These are phyloP conservation scores for Ceraceosorus guamensis DNA, from an alignment of 1,284 basidiomycete genomes.

Conservation along the genomic window DNA sequence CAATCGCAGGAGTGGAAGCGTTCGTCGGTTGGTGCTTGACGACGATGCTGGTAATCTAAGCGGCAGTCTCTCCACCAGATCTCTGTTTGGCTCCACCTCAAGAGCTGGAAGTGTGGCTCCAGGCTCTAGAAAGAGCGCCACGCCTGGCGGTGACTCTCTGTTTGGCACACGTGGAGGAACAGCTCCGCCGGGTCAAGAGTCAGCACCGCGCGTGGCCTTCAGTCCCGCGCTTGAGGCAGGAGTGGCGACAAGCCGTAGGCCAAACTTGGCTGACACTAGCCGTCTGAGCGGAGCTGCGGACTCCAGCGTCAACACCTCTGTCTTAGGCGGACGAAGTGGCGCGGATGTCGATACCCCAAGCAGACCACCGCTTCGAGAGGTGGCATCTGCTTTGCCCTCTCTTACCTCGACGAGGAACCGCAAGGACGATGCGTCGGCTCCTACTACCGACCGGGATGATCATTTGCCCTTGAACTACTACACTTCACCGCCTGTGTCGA, in stretches of 20 bases:
- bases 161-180: neutral
- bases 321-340: no score
- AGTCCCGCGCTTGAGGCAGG: slow-evolving; percentile 31
- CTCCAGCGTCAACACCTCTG: no score
- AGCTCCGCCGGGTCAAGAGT: neutral
- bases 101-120: neutral
- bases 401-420: no score
- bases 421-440: no score
- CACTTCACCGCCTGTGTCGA: slow-evolving; percentile 31
- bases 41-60: slow-evolving; percentile 27
- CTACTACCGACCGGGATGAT: neutral
- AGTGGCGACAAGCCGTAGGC: neutral
- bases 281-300: no score
- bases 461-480: slow-evolving; percentile 23
- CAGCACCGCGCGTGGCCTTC: slow-evolving; percentile 27
- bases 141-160: neutral
- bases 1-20: neutral
- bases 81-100: slow-evolving; percentile 1
- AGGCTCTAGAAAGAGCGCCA: neutral
- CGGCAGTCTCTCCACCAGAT: slow-evolving; percentile 13
- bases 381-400: no score
- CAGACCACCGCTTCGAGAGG: no score
- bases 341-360: no score
- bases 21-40: slow-evolving; percentile 88
- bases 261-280: no score